Percentiles rank a stretch among this genome's conserved stretches.
Conservation (phyloP, 768 basidiomycete species). For the Tulasnella sp. region DNA sequence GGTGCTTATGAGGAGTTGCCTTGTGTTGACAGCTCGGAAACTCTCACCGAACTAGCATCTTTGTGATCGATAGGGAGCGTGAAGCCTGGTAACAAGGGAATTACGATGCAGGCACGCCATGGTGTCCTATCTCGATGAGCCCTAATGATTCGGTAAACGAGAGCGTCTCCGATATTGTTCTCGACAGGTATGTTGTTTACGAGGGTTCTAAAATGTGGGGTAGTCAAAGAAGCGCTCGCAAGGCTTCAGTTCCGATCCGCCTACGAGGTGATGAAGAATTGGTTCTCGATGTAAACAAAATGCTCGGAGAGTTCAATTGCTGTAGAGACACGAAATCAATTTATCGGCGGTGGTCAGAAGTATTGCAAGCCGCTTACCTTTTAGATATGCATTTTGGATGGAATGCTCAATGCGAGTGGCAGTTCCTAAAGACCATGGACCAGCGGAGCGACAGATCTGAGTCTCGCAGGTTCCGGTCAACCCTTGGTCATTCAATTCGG, state of each 20-base stretch:
- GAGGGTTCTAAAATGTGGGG: conserved; percentile 48
- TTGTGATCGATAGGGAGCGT: conserved; percentile 85
- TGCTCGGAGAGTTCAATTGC: conserved; percentile 91
- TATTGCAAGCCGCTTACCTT: conserved; percentile 43
- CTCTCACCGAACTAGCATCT: conserved; percentile 79
- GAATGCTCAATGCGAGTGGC: conserved; percentile 77
- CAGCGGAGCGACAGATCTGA: conserved; percentile 91
- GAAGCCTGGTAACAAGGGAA: conserved; percentile 90
- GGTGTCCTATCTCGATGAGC: conserved; percentile 72
- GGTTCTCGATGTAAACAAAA: conserved; percentile 97
- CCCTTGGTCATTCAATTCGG: conserved; percentile 68
- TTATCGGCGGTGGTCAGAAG: not conserved
- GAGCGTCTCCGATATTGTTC: conserved; percentile 90
- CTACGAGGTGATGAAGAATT: conserved; percentile 85
- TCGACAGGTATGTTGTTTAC: conserved; percentile 81
- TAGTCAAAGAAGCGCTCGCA: not conserved
- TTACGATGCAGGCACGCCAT: conserved; percentile 90
- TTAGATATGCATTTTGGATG: conserved; percentile 88
- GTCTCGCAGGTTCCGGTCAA: conserved; percentile 94
- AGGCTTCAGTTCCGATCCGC: conserved; percentile 26
- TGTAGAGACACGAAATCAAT: conserved; percentile 29
- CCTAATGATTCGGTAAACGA: conserved; percentile 82
- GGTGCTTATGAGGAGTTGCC: too few relatives aligned
- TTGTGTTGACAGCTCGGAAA: too few relatives aligned
- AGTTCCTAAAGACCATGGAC: conserved; percentile 95